Evolutionary conservation across 2,329 filamentous ascomycete genomes (phyloP).

Genomic region (Endoconidiophora polonica): DNA sequence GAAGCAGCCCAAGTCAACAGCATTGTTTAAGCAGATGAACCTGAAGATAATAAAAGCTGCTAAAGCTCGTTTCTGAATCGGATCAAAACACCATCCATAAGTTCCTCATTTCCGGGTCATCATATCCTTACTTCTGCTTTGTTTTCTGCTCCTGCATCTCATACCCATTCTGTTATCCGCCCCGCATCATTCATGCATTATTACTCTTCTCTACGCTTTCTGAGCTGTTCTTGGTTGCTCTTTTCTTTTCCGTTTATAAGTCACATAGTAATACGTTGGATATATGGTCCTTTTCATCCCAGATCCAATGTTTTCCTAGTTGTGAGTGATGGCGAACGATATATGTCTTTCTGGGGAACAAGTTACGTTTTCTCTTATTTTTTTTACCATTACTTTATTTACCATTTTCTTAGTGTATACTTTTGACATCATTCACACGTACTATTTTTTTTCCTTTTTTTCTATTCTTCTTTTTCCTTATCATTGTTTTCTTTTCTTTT

Average conservation of each 20-base stretch:
- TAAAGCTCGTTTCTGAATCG: neutral
- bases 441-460: neutral
- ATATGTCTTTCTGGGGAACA: too few relatives aligned
- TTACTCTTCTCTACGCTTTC: neutral
- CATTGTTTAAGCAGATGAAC: neutral
- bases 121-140: neutral
- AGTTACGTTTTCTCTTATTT: too few relatives aligned
- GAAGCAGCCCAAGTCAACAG: neutral
- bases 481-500: neutral
- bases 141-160: slow-evolving; percentile 1
- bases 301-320: neutral
- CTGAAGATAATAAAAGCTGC: too few relatives aligned
- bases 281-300: neutral
- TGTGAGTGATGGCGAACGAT: neutral
- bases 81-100: neutral
- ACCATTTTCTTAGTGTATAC: neutral
- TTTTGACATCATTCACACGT: neutral
- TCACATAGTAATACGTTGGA: neutral
- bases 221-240: slow-evolving; percentile 7
- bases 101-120: neutral
- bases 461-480: neutral
- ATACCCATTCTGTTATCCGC: slow-evolving; percentile 2
- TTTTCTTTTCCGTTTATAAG: neutral
- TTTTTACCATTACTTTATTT: neutral
- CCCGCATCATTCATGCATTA: neutral